Base-by-base conservation (phyloP, 768 basidiomycete genomes). In the Termitomyces sp. region DNA sequence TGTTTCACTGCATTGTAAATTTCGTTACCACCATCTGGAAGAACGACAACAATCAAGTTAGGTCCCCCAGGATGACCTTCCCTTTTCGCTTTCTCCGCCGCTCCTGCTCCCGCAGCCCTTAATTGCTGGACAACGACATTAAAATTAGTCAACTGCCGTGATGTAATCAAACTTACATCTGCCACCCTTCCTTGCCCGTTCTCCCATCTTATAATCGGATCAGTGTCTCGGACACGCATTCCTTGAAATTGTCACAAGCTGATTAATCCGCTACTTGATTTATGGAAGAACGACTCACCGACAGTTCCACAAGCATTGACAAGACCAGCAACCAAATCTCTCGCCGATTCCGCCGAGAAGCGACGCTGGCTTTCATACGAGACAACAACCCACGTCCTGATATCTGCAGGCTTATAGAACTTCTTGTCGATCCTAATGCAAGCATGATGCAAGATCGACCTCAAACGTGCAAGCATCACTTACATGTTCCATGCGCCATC, bases 401-500 rank as follows among this genome's bases (percentile, higher is more conserved):
- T 83, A 1, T 43, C 61, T 5, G 66, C 75, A 0, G 89, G 80
- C 53, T 70, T 70, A 66, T 70, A 83, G 65, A 93, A 86, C 46
- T 76, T 74, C 62, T 88, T 89, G 59, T 88, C 86, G 0, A 86
- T 76, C 86, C 85, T 88, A 60, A 46, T 5, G 23, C 9, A 42
- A 35, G 45, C 68, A 57, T 75, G 79, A 60, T 39, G 25, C 76
- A 71, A 2, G 75, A 76, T 56, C 74, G 71, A 3, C 73, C 73
- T 53, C 73, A 74, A 30, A 66, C 66, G 45, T 32, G 55, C 10
- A 39, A 19, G 55, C 41, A 8, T 9, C 10, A 72, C 79, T 25
- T 57, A 84, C 89, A 91, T 88, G 56, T 91, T 91, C 90, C 91
- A 92, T 0, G 82, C 69, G 0, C 91, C 90, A 52, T 86, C 79